phyloP scores from a whole-genome alignment of 371 early-diverging fungal genomes.

The Rhizomucor pusillus region DNA sequence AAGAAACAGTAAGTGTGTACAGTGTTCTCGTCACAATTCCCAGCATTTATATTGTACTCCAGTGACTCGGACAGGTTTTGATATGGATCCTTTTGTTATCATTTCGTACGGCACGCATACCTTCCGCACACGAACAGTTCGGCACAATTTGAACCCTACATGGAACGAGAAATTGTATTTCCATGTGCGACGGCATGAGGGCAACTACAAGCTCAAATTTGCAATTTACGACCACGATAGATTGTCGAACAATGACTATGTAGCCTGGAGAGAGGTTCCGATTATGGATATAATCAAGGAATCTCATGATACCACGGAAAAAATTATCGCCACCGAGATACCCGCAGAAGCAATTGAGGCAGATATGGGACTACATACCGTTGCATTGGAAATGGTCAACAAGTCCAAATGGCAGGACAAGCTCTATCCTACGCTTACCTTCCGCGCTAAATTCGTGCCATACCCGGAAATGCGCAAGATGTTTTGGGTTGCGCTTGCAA shows the following conservation, averaged over 20 bases:
- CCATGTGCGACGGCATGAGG: constrained; percentile 56
- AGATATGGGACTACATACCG: constrained; percentile 39
- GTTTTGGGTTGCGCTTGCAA: constrained; percentile 73
- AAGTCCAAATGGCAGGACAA: constrained; percentile 36
- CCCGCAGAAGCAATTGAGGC: constrained; percentile 39
- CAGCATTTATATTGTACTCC: background rate
- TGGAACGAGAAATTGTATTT: constrained; percentile 75
- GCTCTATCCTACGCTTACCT: constrained; percentile 41
- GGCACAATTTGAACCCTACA: constrained; percentile 62
- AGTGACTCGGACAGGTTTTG: constrained; percentile 64
- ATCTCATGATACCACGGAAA: constrained; percentile 1
- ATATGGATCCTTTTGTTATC: constrained; percentile 87
- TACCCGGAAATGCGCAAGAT: constrained; percentile 64
- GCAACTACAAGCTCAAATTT: constrained; percentile 62
- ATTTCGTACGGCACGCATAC: constrained; percentile 69
- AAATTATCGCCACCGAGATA: constrained; percentile 6
- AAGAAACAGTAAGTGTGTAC: constrained; percentile 32
- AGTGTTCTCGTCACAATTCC: background rate
- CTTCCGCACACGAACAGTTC: constrained; percentile 65
- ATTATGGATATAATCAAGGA: constrained; percentile 31
- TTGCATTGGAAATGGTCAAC: constrained; percentile 37
- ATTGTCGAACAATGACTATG: constrained; percentile 67
- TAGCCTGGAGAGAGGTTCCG: constrained; percentile 58
- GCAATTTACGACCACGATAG: constrained; percentile 80
- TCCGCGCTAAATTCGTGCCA: constrained; percentile 65